Evolutionary conservation across 306 rosid genomes (phyloP).

Genomic region (Quercus glauca): DNA sequence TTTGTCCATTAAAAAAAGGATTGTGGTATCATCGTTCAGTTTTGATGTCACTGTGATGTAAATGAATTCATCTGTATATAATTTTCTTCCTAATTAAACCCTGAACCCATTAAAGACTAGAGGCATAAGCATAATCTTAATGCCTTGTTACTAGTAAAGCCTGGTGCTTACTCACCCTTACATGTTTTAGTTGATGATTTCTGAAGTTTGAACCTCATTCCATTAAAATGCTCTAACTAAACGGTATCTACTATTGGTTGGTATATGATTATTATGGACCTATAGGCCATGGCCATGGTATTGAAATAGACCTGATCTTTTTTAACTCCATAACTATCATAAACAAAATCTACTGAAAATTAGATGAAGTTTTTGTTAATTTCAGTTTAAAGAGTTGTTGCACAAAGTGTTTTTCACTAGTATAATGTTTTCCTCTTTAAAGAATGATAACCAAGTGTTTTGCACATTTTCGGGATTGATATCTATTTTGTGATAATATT

Average conservation of each 20-base stretch:
- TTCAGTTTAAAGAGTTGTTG: background rate
- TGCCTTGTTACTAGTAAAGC: background rate
- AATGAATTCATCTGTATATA: background rate
- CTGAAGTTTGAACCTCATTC: background rate
- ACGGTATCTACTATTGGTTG: background rate
- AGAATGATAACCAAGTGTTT: background rate
- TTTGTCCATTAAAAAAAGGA: background rate
- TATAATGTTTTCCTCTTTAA: background rate
- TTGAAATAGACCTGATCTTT: background rate
- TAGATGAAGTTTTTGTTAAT: background rate
- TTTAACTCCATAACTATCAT: background rate
- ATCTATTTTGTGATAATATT: conserved; percentile 19
- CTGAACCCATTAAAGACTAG: background rate
- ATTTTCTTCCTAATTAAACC: background rate
- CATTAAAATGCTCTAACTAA: background rate
- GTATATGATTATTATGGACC: background rate
- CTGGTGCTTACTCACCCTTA: background rate
- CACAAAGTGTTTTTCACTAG: background rate
- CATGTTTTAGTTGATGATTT: background rate
- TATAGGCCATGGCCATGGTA: background rate
- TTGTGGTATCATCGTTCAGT: background rate
- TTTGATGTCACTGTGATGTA: background rate
- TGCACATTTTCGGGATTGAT: conserved; percentile 6
- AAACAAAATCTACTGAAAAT: background rate
- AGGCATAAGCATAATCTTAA: too few relatives aligned